Base-by-base conservation (phyloP, 1,139 yeast species). In the Meyerozyma sp. region DNA sequence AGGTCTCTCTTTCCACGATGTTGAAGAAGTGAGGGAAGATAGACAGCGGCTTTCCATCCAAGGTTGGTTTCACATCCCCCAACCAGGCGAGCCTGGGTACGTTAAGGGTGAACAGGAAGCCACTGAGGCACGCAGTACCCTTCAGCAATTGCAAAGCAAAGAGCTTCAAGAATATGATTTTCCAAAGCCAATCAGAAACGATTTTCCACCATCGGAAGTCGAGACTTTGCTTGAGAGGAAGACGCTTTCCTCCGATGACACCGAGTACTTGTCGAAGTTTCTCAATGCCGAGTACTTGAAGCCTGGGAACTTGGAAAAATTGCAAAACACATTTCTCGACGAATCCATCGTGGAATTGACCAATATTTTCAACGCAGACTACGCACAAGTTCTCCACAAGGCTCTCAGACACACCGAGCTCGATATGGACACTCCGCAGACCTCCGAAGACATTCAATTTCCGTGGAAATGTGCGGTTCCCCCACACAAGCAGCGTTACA, bases 41-140 rank as follows among this genome's bases (percentile, higher is more conserved):
- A 87, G 83, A 58, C 95, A 90, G 50, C 75, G 99, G 55, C 69
- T 93, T 40, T 86, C 96, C 1, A 88, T 94, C 48, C 96, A 93
- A 58, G 99, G 99, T 0, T 94, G 99, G 99, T 94, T 93, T 61
- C 99, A 94, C 61, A 88, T 91, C 41, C 98, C 98, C 2, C 98
- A 93, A 59, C 71, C 69, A 8, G 97, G 96, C 10, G 98, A 94
- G 63, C 82, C 79, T 32, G 98, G 97, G 0, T 91, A 64, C 56
- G 75, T 82, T 36, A 81, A 79, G 23, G 95, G 93, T 6, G 95
- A 86, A 58, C 88, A 86, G 58, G 91, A 83, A 53, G 80, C 68
- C 43, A 81, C 86, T 1, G 91, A 84, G 49, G 84, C 88, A 1
- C 77, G 80, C 52, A 82, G 91, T 38, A 86, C 96, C 0, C 72